A percentile compares a stretch with the other conserved stretches of the same genome.
These are phyloP conservation scores for Przewalskia tangutica DNA, from an alignment of 257 asterid genomes.

Conservation along the genomic window DNA sequence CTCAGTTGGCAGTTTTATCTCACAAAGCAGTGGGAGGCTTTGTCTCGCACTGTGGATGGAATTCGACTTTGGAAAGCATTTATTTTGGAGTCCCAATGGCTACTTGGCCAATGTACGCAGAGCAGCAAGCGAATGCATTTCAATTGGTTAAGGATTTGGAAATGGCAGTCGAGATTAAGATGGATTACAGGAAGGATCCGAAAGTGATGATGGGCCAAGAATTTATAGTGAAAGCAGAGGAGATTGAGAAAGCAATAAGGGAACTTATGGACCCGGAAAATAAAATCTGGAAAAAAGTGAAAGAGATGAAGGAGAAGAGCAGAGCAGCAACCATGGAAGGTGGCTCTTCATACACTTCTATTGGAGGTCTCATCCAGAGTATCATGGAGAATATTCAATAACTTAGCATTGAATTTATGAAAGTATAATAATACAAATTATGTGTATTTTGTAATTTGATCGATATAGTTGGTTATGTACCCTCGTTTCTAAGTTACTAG, in stretches of 20 bases:
- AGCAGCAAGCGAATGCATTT: slow-evolving; percentile 12
- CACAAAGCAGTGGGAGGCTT: slow-evolving; percentile 28
- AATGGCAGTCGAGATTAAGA: slow-evolving; percentile 9
- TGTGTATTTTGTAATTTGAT: too few species aligned
- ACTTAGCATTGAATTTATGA: neutral
- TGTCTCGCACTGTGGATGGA: slow-evolving; percentile 32
- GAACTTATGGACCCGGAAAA: slow-evolving; percentile 1
- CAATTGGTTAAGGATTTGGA: slow-evolving; percentile 7
- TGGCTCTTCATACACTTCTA: slow-evolving; percentile 3
- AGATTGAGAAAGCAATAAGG: slow-evolving; percentile 6
- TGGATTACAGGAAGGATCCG: neutral
- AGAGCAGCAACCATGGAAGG: slow-evolving; percentile 2
- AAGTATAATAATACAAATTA: neutral
- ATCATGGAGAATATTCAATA: neutral
- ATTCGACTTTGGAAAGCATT: slow-evolving; percentile 17
- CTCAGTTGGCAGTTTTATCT: slow-evolving; percentile 18
- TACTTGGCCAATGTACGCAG: slow-evolving; percentile 12
- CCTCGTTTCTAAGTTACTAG: neutral
- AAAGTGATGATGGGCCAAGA: neutral
- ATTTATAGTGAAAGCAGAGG: neutral
- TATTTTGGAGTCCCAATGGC: slow-evolving; percentile 26
- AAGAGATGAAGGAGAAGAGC: slow-evolving; percentile 1
- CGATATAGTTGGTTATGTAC: neutral
- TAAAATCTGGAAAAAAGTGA: neutral
- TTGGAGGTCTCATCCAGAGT: neutral